Base-by-base conservation (phyloP, 1,284 basidiomycete species). In the Salmacisia buchloeana region DNA sequence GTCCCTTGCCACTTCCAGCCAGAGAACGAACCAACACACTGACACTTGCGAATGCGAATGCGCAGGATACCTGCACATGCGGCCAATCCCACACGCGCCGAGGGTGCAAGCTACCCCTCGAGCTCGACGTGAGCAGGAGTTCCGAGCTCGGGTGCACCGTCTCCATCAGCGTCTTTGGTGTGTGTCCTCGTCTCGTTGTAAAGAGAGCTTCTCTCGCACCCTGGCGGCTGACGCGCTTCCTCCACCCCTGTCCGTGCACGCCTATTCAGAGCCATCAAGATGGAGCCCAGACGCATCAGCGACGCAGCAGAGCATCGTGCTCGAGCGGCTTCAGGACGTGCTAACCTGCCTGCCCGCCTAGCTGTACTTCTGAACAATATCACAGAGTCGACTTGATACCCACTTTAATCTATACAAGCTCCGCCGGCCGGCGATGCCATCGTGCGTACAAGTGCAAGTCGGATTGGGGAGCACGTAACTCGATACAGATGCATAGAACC, bases 161-260 rank as follows among this genome's bases (percentile, higher is more conserved):
- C 41, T n/a, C 41, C 41, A n/a, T 43, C 41, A 43, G 41, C 41
- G 41, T 43, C 41, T 43, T 43, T 43, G 41, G 41, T 43, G 23
- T 1, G 41, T 43, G 7, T 21, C 7, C 18, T 12, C 7, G 12
- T 43, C 41, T 2, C 18, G 36, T 10, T 38, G 36, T 38, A 38
- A 38, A 43, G 6, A 18, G 18, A n/a, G 39, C 15, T 43, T 43
- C 41, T n/a, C 18, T 43, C 23, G n/a, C n/a, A n/a, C n/a, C n/a
- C n/a, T n/a, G n/a, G n/a, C n/a, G n/a, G n/a, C n/a, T n/a, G n/a
- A n/a, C n/a, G n/a, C n/a, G n/a, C n/a, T n/a, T n/a, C n/a, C n/a
- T n/a, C n/a, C n/a, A n/a, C n/a, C n/a, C n/a, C n/a, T n/a, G n/a
- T n/a, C n/a, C n/a, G 10, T 43, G 6, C 3, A 43, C 15, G 18